Evolutionary conservation across 139 green algal species (phyloP).

Genomic region (Haematococcus lacustris): DNA sequence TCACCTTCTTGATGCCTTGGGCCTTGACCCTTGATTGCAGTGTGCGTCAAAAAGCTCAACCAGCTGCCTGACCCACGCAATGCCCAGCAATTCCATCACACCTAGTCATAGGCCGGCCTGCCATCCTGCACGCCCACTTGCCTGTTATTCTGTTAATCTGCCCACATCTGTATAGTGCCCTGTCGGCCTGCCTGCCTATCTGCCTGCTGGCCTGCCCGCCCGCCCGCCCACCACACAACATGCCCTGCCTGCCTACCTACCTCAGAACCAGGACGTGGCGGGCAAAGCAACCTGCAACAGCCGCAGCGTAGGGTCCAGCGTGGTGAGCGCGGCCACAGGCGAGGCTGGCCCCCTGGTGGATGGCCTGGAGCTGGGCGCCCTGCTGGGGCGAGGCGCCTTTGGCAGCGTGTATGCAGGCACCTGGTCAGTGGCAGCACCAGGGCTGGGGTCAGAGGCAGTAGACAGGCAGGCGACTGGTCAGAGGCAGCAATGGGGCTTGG

Average conservation of each 20-base stretch:
- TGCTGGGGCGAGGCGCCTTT: conserved; percentile 35
- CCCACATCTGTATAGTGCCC: too few species aligned
- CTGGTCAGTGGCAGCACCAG: not conserved
- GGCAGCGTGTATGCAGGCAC: conserved; percentile 23
- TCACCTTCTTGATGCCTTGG: not conserved
- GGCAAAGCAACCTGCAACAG: not conserved
- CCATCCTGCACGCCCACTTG: too few species aligned
- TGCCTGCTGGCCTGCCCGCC: too few species aligned
- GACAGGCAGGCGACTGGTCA: not conserved
- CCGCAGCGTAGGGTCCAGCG: too few species aligned
- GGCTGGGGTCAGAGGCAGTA: not conserved
- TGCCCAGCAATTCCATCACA: too few species aligned
- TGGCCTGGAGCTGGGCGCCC: not conserved
- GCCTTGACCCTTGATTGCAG: too few species aligned
- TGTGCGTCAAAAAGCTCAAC: too few species aligned
- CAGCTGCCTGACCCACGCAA: too few species aligned
- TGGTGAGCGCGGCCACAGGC: not conserved
- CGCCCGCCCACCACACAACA: not conserved
- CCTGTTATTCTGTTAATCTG: too few species aligned
- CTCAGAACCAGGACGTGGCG: not conserved
- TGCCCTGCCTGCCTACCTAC: not conserved
- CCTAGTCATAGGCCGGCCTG: too few species aligned
- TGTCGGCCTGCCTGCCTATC: too few species aligned
- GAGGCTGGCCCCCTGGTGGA: conserved; percentile 1
- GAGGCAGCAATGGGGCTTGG: too few species aligned